Evolutionary conservation across 192 early-diverging fungal species (phyloP).

Genomic region (Jimgerdemannia lactiflua): DNA sequence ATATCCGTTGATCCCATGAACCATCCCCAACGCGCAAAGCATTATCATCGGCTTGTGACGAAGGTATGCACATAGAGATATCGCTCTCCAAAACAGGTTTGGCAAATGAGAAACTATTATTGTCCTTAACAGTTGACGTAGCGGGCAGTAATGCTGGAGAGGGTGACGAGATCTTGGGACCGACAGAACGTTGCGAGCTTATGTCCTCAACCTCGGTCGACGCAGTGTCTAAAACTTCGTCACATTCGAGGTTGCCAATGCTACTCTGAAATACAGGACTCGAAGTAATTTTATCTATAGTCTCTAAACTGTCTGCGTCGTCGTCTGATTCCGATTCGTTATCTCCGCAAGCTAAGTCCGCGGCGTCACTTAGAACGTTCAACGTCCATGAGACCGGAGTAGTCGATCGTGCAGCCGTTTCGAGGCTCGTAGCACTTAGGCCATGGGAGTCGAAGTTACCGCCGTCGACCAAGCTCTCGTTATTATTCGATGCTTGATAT

Average conservation of each 20-base stretch:
- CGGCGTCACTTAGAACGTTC: background rate
- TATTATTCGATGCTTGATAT: too few species aligned
- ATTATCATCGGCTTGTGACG: too few species aligned
- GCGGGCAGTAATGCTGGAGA: background rate
- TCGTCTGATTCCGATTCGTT: background rate
- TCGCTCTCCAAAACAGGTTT: background rate
- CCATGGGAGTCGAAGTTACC: background rate
- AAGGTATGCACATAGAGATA: background rate
- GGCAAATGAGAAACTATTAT: too few species aligned
- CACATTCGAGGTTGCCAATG: background rate
- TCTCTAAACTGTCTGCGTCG: background rate
- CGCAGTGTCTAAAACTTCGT: background rate
- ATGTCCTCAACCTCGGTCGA: background rate
- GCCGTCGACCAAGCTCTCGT: background rate
- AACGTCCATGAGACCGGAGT: background rate
- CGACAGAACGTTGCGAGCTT: background rate
- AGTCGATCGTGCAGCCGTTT: background rate
- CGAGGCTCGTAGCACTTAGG: background rate
- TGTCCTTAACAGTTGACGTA: background rate
- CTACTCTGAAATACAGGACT: background rate
- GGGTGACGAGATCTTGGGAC: background rate
- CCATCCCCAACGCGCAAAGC: too few species aligned
- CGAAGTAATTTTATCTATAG: background rate
- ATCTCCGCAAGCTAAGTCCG: background rate
- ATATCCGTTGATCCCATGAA: too few species aligned